Conservation (phyloP, 1,284 basidiomycete species). For the Mycena citricolor region DNA sequence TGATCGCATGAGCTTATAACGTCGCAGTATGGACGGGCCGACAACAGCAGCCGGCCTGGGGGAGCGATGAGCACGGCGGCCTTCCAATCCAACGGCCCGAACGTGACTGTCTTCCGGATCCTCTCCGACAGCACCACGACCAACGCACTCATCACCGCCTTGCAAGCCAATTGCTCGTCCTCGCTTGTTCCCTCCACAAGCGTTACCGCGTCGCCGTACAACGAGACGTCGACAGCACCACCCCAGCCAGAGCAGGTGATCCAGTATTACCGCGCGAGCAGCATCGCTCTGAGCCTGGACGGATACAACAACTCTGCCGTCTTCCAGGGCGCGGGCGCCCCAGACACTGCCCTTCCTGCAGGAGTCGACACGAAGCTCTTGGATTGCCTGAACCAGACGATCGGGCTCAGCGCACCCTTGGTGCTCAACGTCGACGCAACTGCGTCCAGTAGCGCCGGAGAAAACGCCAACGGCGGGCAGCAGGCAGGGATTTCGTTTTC, state of each 20-base stretch:
- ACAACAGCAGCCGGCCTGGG: constrained; percentile 58
- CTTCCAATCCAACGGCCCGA: constrained; percentile 43
- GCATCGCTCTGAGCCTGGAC: constrained; percentile 53
- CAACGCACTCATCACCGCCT: constrained; percentile 45
- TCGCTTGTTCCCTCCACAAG: constrained; percentile 24
- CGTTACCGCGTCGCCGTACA: constrained; percentile 30
- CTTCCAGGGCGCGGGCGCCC: constrained; percentile 25
- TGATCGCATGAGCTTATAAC: background rate
- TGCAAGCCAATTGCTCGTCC: constrained; percentile 36
- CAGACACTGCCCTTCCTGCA: constrained; percentile 46
- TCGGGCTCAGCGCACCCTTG: constrained; percentile 48
- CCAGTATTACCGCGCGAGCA: constrained; percentile 61
- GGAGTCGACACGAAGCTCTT: constrained; percentile 46
- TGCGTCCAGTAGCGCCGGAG: background rate
- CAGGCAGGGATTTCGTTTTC: background rate
- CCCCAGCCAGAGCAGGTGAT: constrained; percentile 53
- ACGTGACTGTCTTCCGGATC: constrained; percentile 49
- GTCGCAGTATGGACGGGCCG: constrained; percentile 51
- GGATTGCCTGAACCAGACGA: constrained; percentile 57
- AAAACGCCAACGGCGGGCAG: background rate
- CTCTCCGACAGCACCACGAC: constrained; percentile 61
- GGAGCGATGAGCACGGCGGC: constrained; percentile 51
- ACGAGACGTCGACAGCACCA: constrained; percentile 28
- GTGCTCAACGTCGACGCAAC: constrained; percentile 28
- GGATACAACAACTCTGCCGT: constrained; percentile 62